Percentiles rank a stretch among this genome's conserved stretches.
phyloP scores from a whole-genome alignment of 1,284 basidiomycete species.

The Cutaneotrichosporon sp. region DNA sequence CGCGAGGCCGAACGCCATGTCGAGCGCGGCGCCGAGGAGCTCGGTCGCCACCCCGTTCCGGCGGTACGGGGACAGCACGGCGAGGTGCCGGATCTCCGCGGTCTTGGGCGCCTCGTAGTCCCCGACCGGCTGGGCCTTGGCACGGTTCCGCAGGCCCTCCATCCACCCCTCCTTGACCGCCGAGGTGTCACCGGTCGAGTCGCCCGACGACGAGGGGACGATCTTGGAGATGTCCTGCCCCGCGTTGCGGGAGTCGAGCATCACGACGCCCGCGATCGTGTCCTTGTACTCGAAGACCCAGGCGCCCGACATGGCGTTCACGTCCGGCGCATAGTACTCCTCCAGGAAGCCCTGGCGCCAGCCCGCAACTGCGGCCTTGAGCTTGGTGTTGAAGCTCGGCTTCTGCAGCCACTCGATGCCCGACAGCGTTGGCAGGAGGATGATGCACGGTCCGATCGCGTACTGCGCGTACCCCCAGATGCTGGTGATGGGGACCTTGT shows the following conservation, averaged over 20 bases:
- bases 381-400: slow-evolving; percentile 43
- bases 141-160: neutral
- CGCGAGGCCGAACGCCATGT: slow-evolving; percentile 59
- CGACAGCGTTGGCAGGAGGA: slow-evolving; percentile 67
- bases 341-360: slow-evolving; percentile 62
- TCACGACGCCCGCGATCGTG: slow-evolving; percentile 67
- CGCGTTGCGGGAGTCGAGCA: slow-evolving; percentile 62
- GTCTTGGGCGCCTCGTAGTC: slow-evolving; percentile 26
- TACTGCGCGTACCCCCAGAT: slow-evolving; percentile 54
- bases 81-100: slow-evolving; percentile 74
- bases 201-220: too few relatives aligned
- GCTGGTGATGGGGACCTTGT: neutral
- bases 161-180: neutral
- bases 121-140: neutral
- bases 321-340: slow-evolving; percentile 61
- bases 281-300: slow-evolving; percentile 66
- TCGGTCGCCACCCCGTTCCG: slow-evolving; percentile 64
- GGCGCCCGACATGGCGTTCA: slow-evolving; percentile 56
- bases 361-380: slow-evolving; percentile 61
- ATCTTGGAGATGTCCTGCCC: slow-evolving; percentile 23
- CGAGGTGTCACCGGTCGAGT: neutral
- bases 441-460: slow-evolving; percentile 65
- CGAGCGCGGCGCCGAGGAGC: slow-evolving; percentile 63
- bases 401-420: slow-evolving; percentile 60
- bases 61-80: slow-evolving; percentile 67